A percentile compares a stretch with the other conserved stretches of the same genome.
These are phyloP conservation scores for Amanita pseudoporphyria DNA, from an alignment of 768 basidiomycete species.

Conservation along the genomic window DNA sequence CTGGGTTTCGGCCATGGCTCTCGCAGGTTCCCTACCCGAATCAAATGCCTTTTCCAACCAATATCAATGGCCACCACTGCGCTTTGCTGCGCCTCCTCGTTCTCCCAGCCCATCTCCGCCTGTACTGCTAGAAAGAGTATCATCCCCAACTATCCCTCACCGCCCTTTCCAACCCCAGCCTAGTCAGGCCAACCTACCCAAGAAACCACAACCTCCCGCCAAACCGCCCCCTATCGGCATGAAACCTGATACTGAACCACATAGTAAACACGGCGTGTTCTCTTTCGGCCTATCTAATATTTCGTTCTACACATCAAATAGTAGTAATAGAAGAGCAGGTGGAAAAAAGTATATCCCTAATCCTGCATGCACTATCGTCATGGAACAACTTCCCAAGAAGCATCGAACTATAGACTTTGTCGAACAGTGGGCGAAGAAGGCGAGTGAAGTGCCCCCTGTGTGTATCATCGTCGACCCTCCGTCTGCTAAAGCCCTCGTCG, in stretches of 20 bases:
- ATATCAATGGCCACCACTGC: conserved; percentile 1
- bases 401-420: conserved; percentile 33
- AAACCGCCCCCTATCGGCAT: conserved; percentile 30
- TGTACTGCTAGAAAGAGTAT: conserved; percentile 4
- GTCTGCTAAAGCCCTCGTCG: conserved; percentile 37
- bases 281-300: conserved; percentile 11
- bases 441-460: conserved; percentile 27
- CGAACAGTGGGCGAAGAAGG: conserved; percentile 31
- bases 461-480: conserved; percentile 32
- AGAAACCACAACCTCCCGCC: conserved; percentile 10
- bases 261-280: conserved; percentile 40
- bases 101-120: conserved; percentile 7
- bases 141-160: background rate
- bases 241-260: conserved; percentile 33
- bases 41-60: conserved; percentile 6
- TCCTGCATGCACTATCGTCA: conserved; percentile 41
- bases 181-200: background rate
- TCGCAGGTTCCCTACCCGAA: conserved; percentile 16
- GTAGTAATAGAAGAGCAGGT: background rate
- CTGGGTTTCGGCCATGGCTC: conserved; percentile 35
- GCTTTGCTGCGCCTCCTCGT: conserved; percentile 4
- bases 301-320: background rate
- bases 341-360: conserved; percentile 28
- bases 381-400: conserved; percentile 45
- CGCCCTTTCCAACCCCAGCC: background rate